Evolutionary conservation across 176 grass and related monocot species (phyloP), one percentile per base, ranked within the genome.

Genomic region (Miscanthus lutarioriparius): DNA sequence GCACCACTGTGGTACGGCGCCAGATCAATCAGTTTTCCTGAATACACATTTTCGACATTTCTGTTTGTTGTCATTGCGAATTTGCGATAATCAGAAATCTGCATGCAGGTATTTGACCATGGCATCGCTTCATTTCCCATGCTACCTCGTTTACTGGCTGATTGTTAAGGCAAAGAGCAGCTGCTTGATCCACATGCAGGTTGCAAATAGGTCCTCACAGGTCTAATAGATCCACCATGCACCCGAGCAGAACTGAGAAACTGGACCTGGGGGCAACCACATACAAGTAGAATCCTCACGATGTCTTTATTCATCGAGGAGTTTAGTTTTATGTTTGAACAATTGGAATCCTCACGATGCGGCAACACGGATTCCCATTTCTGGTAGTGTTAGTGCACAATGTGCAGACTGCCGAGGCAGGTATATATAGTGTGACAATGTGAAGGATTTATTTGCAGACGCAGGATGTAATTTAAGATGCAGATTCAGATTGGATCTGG

Each of bases 1-100:
- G 92, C 92, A 33, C 86, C 89, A 16, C 26, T 88, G 14, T 94
- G 92, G 92, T 91, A 83, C 12, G 63, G 8, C 68, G 13, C 4
- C 11, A 64, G 26, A 28, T 16, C 14, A 51, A 8, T 30, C 33
- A 19, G 22, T 26, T 64, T 30, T 4, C 5, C 5, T 49, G 47
- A 20, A 58, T 61, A 22, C 19, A 20, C 19, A 26, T 6, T 2
- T 36, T 83, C 23, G 41, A 33, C 19, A 32, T 74, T 33, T 63
- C 4, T 16, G 8, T 27, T 79, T 72, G 9, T 49, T 26, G 13
- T 19, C 49, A 54, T 0, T 22, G 19, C 20, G 53, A 56, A 56
- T 22, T n/a, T n/a, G 62, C 20, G 10, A 45, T 59, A 39, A 39
- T 45, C 19, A n/a, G 61, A 83, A 78, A 22, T 4, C 7, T 85